A percentile compares a stretch with the other conserved stretches of the same genome.
These are phyloP conservation scores for Cercospora canescens DNA, from an alignment of 2,329 filamentous ascomycete species.

Conservation along the genomic window DNA sequence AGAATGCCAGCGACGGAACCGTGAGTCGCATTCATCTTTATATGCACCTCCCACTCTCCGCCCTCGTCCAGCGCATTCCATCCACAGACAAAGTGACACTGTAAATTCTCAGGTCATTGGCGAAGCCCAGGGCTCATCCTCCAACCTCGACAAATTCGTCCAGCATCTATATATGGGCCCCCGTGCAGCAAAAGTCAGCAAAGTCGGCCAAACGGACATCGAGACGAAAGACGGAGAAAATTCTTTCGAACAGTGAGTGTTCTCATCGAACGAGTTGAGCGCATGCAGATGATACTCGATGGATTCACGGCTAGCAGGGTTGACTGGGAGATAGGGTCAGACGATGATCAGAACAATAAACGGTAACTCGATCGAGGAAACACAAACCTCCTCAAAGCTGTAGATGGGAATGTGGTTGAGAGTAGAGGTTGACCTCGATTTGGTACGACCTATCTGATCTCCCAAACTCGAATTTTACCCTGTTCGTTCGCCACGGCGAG, in stretches of 20 bases:
- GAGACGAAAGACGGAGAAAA: conserved; percentile 65
- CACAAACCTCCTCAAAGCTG: not conserved
- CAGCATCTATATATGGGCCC: conserved; percentile 76
- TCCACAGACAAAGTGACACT: no score
- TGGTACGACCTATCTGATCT: conserved; percentile 55
- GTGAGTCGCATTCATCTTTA: conserved; percentile 28
- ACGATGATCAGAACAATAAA: not conserved
- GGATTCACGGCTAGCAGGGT: not conserved
- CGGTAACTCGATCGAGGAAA: not conserved
- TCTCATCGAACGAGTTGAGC: not conserved
- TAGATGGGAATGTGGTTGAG: not conserved
- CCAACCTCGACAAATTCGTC: conserved; percentile 67
- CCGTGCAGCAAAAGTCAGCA: conserved; percentile 67
- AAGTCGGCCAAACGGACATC: conserved; percentile 69
- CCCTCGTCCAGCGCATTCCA: no score
- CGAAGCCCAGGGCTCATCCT: conserved; percentile 76
- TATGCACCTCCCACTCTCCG: not conserved
- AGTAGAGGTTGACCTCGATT: not conserved
- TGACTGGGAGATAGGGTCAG: not conserved
- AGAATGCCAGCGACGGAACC: conserved; percentile 48
- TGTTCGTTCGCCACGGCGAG: conserved; percentile 85
- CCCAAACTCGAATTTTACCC: conserved; percentile 88
- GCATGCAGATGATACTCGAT: not conserved
- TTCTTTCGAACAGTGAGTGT: conserved; percentile 52
- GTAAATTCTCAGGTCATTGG: conserved; percentile 70